Percentiles rank a stretch among this genome's conserved stretches.
Conservation (phyloP, 352 stramenopile species). For the Aphanomyces stellatus region DNA sequence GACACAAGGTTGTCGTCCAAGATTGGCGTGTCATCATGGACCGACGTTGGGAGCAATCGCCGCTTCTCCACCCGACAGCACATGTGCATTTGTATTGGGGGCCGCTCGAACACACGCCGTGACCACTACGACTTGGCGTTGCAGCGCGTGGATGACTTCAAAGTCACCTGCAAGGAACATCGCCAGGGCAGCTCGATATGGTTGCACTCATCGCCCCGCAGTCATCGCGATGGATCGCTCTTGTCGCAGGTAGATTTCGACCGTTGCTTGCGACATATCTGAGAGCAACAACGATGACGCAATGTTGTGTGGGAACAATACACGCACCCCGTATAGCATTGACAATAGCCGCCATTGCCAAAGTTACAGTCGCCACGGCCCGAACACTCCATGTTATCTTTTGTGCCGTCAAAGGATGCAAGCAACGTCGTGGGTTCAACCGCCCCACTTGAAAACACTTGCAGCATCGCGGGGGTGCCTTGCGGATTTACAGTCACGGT, state of each 20-base stretch:
- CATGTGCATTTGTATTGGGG: conserved; percentile 57
- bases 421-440: conserved; percentile 24
- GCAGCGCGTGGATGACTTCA: background rate
- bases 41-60: conserved; percentile 65
- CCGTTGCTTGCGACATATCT: conserved; percentile 57
- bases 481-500: conserved; percentile 42
- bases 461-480: conserved; percentile 28
- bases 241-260: conserved; percentile 36
- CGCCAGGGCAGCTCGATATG: conserved; percentile 45
- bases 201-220: conserved; percentile 45
- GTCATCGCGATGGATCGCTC: conserved; percentile 50
- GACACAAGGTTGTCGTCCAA: too few species aligned
- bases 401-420: conserved; percentile 44
- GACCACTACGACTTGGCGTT: conserved; percentile 45
- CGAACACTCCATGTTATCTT: conserved; percentile 60
- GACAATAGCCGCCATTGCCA: conserved; percentile 43
- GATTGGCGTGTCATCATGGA: too few species aligned
- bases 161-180: conserved; percentile 45
- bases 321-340: conserved; percentile 38
- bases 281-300: too few species aligned
- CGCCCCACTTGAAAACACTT: conserved; percentile 20
- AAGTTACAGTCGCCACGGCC: conserved; percentile 56
- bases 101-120: conserved; percentile 56
- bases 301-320: too few species aligned
- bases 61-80: conserved; percentile 54